Percentiles rank a stretch among this genome's conserved stretches.
Conservation (phyloP, 257 asterid genomes). For the Solanum sitiens region DNA sequence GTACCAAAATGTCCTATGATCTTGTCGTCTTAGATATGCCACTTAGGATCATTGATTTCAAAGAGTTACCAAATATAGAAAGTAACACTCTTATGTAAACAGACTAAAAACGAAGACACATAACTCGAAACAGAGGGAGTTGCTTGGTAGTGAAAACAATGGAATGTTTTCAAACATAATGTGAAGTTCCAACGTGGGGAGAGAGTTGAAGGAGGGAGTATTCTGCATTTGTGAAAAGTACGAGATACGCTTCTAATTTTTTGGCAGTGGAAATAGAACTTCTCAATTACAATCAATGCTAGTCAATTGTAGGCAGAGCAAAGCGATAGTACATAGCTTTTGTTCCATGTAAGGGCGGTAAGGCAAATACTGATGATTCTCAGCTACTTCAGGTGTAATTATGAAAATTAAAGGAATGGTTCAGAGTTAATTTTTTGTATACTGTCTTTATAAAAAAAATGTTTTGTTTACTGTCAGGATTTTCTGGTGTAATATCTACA, state of each 20-base stretch:
- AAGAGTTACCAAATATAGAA: neutral
- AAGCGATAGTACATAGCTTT: neutral
- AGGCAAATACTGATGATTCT: neutral
- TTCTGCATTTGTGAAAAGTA: neutral
- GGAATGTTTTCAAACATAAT: neutral
- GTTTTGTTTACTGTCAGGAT: neutral
- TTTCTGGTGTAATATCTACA: neutral
- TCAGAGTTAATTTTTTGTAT: neutral
- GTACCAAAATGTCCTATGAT: neutral
- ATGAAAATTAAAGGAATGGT: neutral
- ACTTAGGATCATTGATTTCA: neutral
- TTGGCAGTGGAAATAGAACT: neutral
- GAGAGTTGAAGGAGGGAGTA: neutral
- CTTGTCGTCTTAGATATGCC: neutral
- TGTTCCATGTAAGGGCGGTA: neutral
- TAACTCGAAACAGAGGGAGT: neutral
- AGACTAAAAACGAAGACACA: neutral
- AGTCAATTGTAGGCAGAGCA: neutral
- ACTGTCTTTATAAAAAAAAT: neutral
- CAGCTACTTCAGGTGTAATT: neutral
- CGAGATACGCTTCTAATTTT: neutral
- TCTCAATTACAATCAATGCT: neutral
- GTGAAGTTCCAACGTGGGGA: neutral
- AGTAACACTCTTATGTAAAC: neutral
- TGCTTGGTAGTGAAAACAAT: neutral